These are phyloP conservation scores for Agastache rugosa DNA, from an alignment of 257 asterid species.

Conservation along the genomic window DNA sequence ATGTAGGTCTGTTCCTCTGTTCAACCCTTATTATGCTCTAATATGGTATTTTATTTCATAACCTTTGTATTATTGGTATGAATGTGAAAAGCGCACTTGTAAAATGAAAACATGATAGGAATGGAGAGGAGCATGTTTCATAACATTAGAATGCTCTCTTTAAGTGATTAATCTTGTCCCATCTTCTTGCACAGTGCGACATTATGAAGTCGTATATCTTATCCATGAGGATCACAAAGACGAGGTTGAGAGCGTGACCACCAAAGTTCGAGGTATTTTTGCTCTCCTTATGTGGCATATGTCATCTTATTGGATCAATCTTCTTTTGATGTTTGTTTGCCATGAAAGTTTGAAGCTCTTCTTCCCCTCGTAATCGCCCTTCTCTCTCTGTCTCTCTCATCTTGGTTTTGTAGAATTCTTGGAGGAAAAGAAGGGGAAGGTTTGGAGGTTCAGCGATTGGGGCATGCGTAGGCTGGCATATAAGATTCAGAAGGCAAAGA, in stretches of 20 bases:
- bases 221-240: constrained; percentile 82
- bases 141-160: neutral
- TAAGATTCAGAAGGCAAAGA: constrained; percentile 80
- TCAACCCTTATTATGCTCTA: neutral
- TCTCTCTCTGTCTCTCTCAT: neutral
- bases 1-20: neutral
- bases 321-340: neutral
- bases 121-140: neutral
- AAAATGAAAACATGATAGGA: neutral
- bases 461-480: constrained; percentile 95
- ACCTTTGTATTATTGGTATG: neutral
- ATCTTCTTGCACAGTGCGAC: constrained; percentile 66
- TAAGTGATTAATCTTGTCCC: neutral
- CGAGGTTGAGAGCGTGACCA: constrained; percentile 78
- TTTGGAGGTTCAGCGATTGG: constrained; percentile 98
- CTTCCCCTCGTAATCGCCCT: neutral
- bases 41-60: neutral
- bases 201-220: constrained; percentile 92
- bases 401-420: constrained; percentile 57
- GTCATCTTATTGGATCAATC: neutral
- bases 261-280: constrained; percentile 76
- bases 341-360: constrained; percentile 7
- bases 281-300: neutral
- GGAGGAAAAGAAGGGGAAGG: constrained; percentile 85
- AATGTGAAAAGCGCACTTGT: constrained; percentile 1